Evolutionary conservation across 441 rosid genomes (phyloP).

Genomic region (Eutrema salsugineum): DNA sequence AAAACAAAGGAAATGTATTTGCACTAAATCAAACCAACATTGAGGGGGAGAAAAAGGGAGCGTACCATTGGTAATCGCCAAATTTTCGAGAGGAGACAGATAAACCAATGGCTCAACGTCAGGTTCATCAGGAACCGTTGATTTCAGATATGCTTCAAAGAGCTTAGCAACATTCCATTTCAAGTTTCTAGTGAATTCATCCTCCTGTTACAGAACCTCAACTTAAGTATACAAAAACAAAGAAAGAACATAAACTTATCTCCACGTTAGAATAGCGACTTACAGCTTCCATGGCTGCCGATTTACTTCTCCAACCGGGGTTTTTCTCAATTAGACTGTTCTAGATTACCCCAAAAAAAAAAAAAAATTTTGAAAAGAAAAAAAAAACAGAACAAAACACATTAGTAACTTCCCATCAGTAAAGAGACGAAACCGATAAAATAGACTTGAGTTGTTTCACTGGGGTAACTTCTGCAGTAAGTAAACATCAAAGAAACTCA

Average conservation of each 20-base stretch:
- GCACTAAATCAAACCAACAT: no score
- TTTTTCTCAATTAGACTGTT: background rate
- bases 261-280: background rate
- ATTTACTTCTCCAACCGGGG: background rate
- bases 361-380: no score
- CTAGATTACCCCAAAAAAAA: no score
- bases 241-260: no score
- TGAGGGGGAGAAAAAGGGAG: background rate
- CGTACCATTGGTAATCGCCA: constrained; percentile 88
- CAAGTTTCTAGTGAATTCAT: no score
- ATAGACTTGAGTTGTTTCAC: background rate
- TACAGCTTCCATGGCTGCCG: background rate
- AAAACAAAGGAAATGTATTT: background rate
- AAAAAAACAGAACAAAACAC: background rate
- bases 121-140: no score
- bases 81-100: constrained; percentile 24
- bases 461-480: background rate
- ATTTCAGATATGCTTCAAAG: no score
- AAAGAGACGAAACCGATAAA: background rate
- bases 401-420: background rate
- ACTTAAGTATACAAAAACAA: no score
- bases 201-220: no score
- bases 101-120: no score
- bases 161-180: no score
- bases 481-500: background rate